These are phyloP conservation scores for Bacidia rubella DNA, from an alignment of 495 filamentous ascomycete genomes.

Conservation along the genomic window DNA sequence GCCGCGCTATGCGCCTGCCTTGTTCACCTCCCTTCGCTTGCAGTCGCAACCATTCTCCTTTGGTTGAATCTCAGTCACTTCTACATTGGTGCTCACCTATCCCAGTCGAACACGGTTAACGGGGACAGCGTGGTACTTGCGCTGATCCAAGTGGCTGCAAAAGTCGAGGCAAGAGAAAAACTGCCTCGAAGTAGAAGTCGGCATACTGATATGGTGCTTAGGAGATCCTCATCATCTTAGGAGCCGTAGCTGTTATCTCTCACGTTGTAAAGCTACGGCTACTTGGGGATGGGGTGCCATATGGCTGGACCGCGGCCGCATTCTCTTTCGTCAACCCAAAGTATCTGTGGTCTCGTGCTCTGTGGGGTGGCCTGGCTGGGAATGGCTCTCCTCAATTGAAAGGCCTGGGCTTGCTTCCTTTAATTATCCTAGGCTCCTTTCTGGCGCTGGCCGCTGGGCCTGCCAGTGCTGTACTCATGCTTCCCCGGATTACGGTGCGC, in stretches of 20 bases:
- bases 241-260: not conserved
- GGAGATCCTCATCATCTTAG: constrained; percentile 10
- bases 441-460: constrained; percentile 7
- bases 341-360: constrained; percentile 10
- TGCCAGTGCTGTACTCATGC: constrained; percentile 12
- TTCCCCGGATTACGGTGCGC: constrained; percentile 9
- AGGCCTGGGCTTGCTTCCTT: not conserved
- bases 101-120: not conserved
- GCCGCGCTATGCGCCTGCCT: not conserved
- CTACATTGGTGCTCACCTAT: constrained; percentile 4
- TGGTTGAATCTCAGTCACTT: constrained; percentile 1
- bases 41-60: constrained; percentile 5
- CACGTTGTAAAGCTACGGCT: not conserved
- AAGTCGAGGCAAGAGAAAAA: constrained; percentile 1
- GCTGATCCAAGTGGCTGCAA: constrained; percentile 11
- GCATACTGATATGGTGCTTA: not conserved
- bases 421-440: constrained; percentile 3
- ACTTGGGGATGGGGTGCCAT: constrained; percentile 2
- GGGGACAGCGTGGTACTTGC: constrained; percentile 4
- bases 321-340: constrained; percentile 3
- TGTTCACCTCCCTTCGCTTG: constrained; percentile 3
- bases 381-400: not conserved
- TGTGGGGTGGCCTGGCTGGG: constrained; percentile 1
- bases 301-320: constrained; percentile 6
- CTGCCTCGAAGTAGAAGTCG: not conserved